Evolutionary conservation across 345 rosid species (phyloP).

Genomic region (Eucalyptus erythrocorys): DNA sequence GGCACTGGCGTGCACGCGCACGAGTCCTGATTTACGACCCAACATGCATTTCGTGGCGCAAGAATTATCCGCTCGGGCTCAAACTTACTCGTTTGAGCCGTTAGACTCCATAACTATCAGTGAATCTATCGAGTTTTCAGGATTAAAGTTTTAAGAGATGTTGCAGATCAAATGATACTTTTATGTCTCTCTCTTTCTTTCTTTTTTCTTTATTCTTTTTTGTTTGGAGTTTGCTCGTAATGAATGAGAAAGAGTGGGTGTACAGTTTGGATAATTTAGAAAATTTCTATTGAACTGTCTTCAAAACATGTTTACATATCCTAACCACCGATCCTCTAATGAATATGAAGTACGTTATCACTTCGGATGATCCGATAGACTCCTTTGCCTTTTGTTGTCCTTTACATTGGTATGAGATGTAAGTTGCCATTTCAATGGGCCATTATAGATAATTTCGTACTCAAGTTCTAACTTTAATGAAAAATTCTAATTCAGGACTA

Average conservation of each 20-base stretch:
- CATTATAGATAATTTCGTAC: too few relatives aligned
- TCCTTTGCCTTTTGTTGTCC: too few relatives aligned
- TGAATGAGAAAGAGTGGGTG: background rate
- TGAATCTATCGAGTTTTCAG: constrained; percentile 7
- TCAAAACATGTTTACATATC: too few relatives aligned
- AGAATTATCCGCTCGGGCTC: constrained; percentile 31
- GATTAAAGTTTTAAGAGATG: background rate
- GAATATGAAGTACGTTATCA: too few relatives aligned
- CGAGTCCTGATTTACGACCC: constrained; percentile 28
- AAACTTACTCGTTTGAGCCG: constrained; percentile 12
- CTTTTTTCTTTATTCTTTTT: fast-evolving
- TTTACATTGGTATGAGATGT: too few relatives aligned
- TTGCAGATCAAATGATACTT: background rate
- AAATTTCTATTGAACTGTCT: background rate
- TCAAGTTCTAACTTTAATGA: too few relatives aligned
- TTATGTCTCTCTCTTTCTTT: too few relatives aligned
- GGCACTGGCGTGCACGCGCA: constrained; percentile 32
- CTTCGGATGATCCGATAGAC: fast-evolving
- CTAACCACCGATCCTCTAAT: too few relatives aligned
- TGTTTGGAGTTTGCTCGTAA: background rate
- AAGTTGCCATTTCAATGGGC: too few relatives aligned
- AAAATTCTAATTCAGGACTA: too few relatives aligned
- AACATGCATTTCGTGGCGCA: constrained; percentile 43
- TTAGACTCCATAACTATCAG: constrained; percentile 7
- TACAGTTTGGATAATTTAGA: too few relatives aligned